These are phyloP conservation scores for Chionographis japonica DNA, from an alignment of 106 monocot species.

Conservation along the genomic window DNA sequence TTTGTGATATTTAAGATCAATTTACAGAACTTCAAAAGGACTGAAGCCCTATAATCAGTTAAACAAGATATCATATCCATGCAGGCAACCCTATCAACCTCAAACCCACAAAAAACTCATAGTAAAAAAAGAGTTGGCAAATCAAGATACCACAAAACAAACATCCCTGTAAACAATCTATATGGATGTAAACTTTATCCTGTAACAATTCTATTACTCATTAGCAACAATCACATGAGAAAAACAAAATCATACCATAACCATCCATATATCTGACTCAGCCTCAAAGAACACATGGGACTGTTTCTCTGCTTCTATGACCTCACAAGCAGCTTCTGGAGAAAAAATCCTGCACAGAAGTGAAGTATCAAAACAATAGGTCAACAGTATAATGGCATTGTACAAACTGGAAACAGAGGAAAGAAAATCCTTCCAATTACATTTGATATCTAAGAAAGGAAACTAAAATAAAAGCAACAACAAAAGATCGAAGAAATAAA, in stretches of 20 bases:
- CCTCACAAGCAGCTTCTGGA: slow-evolving; percentile 81
- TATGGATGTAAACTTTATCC: too few species aligned
- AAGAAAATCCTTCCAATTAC: background rate
- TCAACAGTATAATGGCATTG: background rate
- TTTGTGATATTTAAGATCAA: too few species aligned
- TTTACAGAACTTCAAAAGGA: too few species aligned
- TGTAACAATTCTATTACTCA: too few species aligned
- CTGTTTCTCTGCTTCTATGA: slow-evolving; percentile 87
- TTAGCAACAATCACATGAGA: background rate
- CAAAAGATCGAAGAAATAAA: background rate
- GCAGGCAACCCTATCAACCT: too few species aligned
- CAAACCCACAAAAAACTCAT: too few species aligned
- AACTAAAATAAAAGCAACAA: background rate
- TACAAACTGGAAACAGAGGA: background rate
- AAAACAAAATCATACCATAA: slow-evolving; percentile 52
- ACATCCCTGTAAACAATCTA: too few species aligned
- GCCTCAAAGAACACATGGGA: slow-evolving; percentile 82
- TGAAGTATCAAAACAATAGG: background rate
- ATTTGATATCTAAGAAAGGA: background rate
- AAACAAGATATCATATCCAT: too few species aligned
- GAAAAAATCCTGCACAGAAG: slow-evolving; percentile 84
- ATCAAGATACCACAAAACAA: too few species aligned
- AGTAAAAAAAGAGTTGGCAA: too few species aligned
- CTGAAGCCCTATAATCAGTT: too few species aligned
- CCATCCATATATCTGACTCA: slow-evolving; percentile 96